These are phyloP conservation scores for Erodium chrysanthum DNA, from an alignment of 441 rosid genomes.

Conservation along the genomic window DNA sequence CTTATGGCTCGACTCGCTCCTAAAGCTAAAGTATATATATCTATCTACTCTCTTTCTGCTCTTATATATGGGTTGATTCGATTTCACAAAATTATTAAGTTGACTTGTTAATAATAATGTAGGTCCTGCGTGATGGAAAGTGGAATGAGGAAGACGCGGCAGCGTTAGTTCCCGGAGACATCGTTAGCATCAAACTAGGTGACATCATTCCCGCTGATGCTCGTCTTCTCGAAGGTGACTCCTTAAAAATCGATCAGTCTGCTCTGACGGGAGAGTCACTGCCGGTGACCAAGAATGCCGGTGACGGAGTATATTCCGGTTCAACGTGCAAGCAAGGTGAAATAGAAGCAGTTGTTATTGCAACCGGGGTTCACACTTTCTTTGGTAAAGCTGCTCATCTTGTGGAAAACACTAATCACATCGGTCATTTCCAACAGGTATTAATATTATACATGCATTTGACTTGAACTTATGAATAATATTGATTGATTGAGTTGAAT, in stretches of 20 bases:
- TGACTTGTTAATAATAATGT: background rate
- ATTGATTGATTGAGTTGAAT: background rate
- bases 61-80: too few relatives aligned
- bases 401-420: conserved; percentile 84
- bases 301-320: conserved; percentile 68
- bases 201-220: conserved; percentile 91
- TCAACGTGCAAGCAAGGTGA: conserved; percentile 96
- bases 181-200: conserved; percentile 80
- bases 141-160: conserved; percentile 82
- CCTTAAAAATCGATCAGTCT: conserved; percentile 79
- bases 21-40: conserved; percentile 49
- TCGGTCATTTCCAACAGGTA: conserved; percentile 94
- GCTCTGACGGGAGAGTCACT: conserved; percentile 87
- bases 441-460: too few relatives aligned
- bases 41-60: too few relatives aligned
- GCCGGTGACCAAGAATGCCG: conserved; percentile 65
- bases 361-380: conserved; percentile 90
- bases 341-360: conserved; percentile 87
- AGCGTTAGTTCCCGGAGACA: conserved; percentile 77
- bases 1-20: conserved; percentile 97
- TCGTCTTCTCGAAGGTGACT: conserved; percentile 84
- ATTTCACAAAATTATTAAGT: too few relatives aligned
- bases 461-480: too few relatives aligned
- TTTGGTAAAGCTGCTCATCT: conserved; percentile 96
- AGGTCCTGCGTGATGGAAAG: conserved; percentile 82